Conservation (phyloP, 305 asterid species). For the Solanum hybrid region DNA sequence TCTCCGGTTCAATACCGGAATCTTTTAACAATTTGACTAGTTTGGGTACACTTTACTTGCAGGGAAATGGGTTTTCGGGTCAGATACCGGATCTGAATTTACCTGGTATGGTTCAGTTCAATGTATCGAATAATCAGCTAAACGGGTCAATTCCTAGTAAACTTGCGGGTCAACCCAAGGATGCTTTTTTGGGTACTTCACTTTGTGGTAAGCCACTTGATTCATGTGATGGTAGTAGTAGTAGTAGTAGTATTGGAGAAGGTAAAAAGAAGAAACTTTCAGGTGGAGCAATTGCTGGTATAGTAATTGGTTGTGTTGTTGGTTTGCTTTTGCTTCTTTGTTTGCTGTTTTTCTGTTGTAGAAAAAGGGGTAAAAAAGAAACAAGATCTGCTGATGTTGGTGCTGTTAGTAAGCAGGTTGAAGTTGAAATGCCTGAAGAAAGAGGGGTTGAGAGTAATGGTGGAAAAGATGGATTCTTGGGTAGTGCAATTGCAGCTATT, state of each 20-base stretch:
- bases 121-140: slow-evolving; percentile 53
- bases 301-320: slow-evolving; percentile 42
- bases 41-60: slow-evolving; percentile 53
- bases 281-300: slow-evolving; percentile 69
- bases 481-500: slow-evolving; percentile 22
- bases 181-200: slow-evolving; percentile 50
- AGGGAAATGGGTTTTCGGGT: slow-evolving; percentile 53
- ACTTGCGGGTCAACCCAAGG: slow-evolving; percentile 38
- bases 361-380: slow-evolving; percentile 16
- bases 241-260: background rate
- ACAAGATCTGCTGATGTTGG: slow-evolving; percentile 12
- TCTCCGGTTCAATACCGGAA: slow-evolving; percentile 48
- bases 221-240: slow-evolving; percentile 30
- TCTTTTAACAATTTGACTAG: slow-evolving; percentile 50
- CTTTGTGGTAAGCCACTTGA: slow-evolving; percentile 70
- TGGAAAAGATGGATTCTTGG: slow-evolving; percentile 15
- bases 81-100: slow-evolving; percentile 40
- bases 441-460: slow-evolving; percentile 1
- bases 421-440: slow-evolving; percentile 20
- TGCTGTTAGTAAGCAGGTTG: slow-evolving; percentile 12
- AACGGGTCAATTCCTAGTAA: slow-evolving; percentile 49
- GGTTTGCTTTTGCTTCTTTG: slow-evolving; percentile 36
- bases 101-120: slow-evolving; percentile 40
- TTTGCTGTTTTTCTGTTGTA: slow-evolving; percentile 30
- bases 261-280: slow-evolving; percentile 32